phyloP scores from a whole-genome alignment of 2,329 filamentous ascomycete species.

The Claviceps digitariae region DNA sequence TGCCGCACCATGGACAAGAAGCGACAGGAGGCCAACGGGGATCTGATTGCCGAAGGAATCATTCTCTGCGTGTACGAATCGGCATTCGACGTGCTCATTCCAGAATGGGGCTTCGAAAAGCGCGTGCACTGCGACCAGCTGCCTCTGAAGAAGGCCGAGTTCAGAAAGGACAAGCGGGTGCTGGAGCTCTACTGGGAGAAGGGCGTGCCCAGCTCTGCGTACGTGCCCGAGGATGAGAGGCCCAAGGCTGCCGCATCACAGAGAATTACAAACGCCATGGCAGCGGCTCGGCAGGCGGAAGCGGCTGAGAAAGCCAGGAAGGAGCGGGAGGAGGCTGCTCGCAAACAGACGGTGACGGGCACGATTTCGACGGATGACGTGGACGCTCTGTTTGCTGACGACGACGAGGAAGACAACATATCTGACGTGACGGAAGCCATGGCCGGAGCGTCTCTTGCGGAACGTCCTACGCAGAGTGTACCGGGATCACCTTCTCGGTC shows the following conservation, averaged over 20 bases:
- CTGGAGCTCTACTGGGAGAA: slow-evolving; percentile 99
- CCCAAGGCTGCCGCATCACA: slow-evolving; percentile 68
- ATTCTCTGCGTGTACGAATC: slow-evolving; percentile 97
- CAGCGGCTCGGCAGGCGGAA: slow-evolving; percentile 67
- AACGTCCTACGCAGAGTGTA: slow-evolving; percentile 89
- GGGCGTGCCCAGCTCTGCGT: slow-evolving; percentile 89
- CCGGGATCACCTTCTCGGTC: slow-evolving; percentile 79
- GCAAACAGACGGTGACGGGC: slow-evolving; percentile 87
- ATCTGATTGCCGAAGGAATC: slow-evolving; percentile 90
- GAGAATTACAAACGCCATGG: slow-evolving; percentile 60
- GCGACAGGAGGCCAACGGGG: slow-evolving; percentile 72
- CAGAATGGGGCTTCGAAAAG: slow-evolving; percentile 98
- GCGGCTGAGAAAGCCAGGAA: slow-evolving; percentile 68
- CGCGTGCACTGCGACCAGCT: slow-evolving; percentile 97
- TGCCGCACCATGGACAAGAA: slow-evolving; percentile 93
- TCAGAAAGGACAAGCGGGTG: slow-evolving; percentile 87
- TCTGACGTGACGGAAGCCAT: slow-evolving; percentile 85
- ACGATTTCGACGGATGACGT: slow-evolving; percentile 89
- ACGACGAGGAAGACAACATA: slow-evolving; percentile 77
- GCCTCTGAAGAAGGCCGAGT: slow-evolving; percentile 97
- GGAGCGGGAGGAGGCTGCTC: slow-evolving; percentile 80
- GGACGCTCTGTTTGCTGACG: slow-evolving; percentile 79
- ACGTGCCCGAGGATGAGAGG: slow-evolving; percentile 91
- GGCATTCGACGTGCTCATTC: slow-evolving; percentile 94
- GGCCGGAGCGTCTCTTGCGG: slow-evolving; percentile 76